These are phyloP conservation scores for Pestalotiopsis sp. DNA, from an alignment of 2,329 filamentous ascomycete species.

Conservation along the genomic window DNA sequence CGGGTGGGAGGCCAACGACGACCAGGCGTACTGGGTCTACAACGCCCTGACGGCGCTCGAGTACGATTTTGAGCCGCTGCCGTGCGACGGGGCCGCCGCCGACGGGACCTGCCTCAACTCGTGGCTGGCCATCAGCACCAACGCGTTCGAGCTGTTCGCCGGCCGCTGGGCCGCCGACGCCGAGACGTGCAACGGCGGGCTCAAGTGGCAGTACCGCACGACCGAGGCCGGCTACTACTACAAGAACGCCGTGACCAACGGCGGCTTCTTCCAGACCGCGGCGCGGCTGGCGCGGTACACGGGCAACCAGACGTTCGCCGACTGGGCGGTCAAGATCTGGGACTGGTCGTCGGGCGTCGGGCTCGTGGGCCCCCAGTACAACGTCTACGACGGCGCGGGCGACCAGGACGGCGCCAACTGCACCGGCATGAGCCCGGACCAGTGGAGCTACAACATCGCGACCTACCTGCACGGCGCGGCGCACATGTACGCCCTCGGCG, in stretches of 20 bases:
- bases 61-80: slow-evolving; percentile 37
- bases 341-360: slow-evolving; percentile 40
- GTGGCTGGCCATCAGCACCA: slow-evolving; percentile 50
- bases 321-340: slow-evolving; percentile 58
- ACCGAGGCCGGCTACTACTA: slow-evolving; percentile 53
- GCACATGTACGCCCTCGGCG: slow-evolving; percentile 42
- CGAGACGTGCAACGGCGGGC: slow-evolving; percentile 50
- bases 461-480: slow-evolving; percentile 39
- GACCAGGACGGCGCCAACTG: slow-evolving; percentile 30
- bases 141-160: slow-evolving; percentile 51
- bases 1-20: slow-evolving; percentile 41
- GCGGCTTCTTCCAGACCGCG: slow-evolving; percentile 35
- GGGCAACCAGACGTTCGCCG: slow-evolving; percentile 54
- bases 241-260: slow-evolving; percentile 35
- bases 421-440: slow-evolving; percentile 22
- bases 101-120: slow-evolving; percentile 37
- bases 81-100: slow-evolving; percentile 29
- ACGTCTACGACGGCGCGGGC: slow-evolving; percentile 38
- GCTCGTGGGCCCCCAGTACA: slow-evolving; percentile 35
- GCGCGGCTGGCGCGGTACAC: slow-evolving; percentile 59
- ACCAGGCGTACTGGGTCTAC: slow-evolving; percentile 51
- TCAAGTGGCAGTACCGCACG: slow-evolving; percentile 61
- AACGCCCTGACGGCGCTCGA: slow-evolving; percentile 47
- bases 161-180: slow-evolving; percentile 53
- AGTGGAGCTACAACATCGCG: slow-evolving; percentile 47